Evolutionary conservation across 1,139 yeast species (phyloP).

Genomic region (Komagataea norvegica): DNA sequence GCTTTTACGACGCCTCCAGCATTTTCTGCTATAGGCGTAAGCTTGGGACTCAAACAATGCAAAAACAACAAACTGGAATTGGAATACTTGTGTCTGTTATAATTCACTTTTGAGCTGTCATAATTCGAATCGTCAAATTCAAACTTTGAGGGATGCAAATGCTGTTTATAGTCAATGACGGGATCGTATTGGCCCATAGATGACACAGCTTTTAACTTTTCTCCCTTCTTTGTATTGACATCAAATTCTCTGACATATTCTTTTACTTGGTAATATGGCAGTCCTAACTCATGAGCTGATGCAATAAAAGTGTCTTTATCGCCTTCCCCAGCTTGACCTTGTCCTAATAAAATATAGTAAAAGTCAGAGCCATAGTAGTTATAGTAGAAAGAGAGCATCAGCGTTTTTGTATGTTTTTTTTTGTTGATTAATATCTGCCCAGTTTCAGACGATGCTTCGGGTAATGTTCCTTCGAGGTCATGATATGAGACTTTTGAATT

Average conservation of each 20-base stretch:
- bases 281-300: slow-evolving; percentile 59
- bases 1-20: neutral
- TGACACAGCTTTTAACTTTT: slow-evolving; percentile 17
- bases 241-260: slow-evolving; percentile 24
- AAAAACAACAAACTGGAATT: neutral
- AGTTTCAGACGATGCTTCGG: slow-evolving; percentile 77
- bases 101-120: neutral
- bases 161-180: slow-evolving; percentile 8
- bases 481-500: slow-evolving; percentile 49
- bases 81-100: neutral
- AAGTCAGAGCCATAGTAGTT: slow-evolving; percentile 73
- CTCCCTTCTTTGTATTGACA: slow-evolving; percentile 8
- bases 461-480: slow-evolving; percentile 65
- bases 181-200: slow-evolving; percentile 28
- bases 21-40: neutral
- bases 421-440: slow-evolving; percentile 75
- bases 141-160: too few relatives aligned
- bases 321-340: slow-evolving; percentile 85
- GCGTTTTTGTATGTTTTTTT: slow-evolving; percentile 55
- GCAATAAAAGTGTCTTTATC: slow-evolving; percentile 87
- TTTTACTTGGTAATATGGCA: slow-evolving; percentile 64
- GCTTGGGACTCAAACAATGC: neutral
- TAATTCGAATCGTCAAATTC: neutral
- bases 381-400: slow-evolving; percentile 68
- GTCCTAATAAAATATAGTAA: slow-evolving; percentile 75